These are phyloP conservation scores for Lotus japonicus DNA, from an alignment of 306 rosid species.

Conservation along the genomic window DNA sequence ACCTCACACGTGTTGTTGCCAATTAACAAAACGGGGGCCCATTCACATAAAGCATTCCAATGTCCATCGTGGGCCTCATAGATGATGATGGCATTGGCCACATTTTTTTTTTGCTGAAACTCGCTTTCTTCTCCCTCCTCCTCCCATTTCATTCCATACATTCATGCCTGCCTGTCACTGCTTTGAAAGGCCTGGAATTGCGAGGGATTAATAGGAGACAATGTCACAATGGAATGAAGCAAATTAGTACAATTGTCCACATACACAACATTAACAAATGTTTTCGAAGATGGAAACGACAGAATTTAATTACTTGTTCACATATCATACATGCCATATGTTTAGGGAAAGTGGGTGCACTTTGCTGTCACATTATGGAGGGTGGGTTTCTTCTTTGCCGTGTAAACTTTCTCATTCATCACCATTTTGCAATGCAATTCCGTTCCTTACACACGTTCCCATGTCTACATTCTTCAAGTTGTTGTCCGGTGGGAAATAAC, in stretches of 20 bases:
- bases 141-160: not conserved
- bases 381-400: not conserved
- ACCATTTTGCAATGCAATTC: not conserved
- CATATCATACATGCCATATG: not conserved
- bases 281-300: conserved; percentile 10
- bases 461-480: not conserved
- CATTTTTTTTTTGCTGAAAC: not conserved
- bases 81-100: not conserved
- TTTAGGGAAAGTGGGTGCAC: conserved; percentile 10
- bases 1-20: conserved; percentile 41
- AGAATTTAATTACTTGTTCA: not conserved
- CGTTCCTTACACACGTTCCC: not conserved
- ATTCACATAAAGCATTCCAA: not conserved
- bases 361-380: not conserved
- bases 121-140: not conserved
- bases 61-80: not conserved
- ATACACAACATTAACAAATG: too few relatives aligned
- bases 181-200: conserved; percentile 12
- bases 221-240: conserved; percentile 6
- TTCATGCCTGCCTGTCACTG: not conserved
- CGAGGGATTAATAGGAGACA: not conserved
- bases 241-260: conserved; percentile 19
- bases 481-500: not conserved
- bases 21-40: conserved; percentile 26
- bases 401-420: not conserved